Percentiles rank a stretch among this genome's conserved stretches.
phyloP scores from a whole-genome alignment of 257 asterid species.

The Capsicum rhomboideum region DNA sequence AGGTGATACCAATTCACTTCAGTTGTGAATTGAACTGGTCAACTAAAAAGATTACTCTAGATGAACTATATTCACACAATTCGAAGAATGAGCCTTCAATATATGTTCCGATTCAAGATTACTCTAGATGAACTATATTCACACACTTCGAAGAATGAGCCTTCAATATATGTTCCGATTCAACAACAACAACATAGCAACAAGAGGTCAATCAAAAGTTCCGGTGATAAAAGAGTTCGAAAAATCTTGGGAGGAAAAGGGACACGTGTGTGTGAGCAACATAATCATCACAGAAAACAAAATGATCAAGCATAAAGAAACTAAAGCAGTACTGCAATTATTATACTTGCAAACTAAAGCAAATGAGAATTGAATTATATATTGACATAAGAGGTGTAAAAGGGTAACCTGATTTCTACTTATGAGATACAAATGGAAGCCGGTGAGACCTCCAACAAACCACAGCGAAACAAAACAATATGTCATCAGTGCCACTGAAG shows the following conservation, averaged over 20 bases:
- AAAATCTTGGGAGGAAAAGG: background rate
- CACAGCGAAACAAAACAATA: slow-evolving; percentile 57
- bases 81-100: background rate
- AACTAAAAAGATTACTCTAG: background rate
- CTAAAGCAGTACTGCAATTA: background rate
- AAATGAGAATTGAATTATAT: background rate
- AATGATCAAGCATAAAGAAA: background rate
- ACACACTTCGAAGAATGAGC: background rate
- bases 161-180: background rate
- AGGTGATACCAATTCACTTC: background rate
- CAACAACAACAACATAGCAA: background rate
- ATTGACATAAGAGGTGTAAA: background rate
- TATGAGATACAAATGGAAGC: slow-evolving; percentile 61
- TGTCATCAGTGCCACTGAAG: slow-evolving; percentile 41
- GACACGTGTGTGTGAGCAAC: background rate
- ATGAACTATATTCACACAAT: background rate
- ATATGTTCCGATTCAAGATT: background rate
- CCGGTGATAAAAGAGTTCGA: background rate
- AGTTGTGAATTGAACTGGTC: background rate
- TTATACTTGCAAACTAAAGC: background rate
- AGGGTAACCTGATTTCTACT: slow-evolving; percentile 55
- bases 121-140: background rate
- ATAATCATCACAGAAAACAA: background rate
- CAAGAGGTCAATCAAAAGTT: background rate
- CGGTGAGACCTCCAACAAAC: slow-evolving; percentile 90